phyloP scores from a whole-genome alignment of 345 rosid genomes.

The Orychophragmus violaceus region DNA sequence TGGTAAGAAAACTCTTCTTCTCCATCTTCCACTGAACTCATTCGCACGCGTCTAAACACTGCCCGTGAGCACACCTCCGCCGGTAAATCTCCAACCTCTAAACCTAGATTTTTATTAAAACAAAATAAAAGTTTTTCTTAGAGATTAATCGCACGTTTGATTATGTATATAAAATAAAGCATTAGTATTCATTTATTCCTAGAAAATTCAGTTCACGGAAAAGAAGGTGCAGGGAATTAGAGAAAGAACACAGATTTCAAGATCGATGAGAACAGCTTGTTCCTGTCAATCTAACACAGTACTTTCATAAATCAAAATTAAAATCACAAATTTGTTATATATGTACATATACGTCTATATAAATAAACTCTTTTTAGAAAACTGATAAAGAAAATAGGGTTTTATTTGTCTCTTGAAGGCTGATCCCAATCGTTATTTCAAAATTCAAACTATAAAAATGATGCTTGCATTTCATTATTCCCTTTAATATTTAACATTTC shows the following conservation, averaged over 20 bases:
- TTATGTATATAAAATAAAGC: neutral
- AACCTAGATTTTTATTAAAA: constrained; percentile 37
- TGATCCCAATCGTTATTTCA: constrained; percentile 1
- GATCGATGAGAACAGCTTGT: constrained; percentile 15
- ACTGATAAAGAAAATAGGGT: constrained; percentile 4
- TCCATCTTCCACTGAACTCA: constrained; percentile 42
- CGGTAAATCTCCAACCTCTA: constrained; percentile 52
- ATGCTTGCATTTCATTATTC: constrained; percentile 1
- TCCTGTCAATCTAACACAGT: constrained; percentile 32
- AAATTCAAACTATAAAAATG: neutral
- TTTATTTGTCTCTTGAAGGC: neutral
- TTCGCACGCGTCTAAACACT: constrained; percentile 49
- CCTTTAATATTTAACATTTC: neutral
- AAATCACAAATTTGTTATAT: neutral
- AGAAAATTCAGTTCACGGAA: constrained; percentile 7
- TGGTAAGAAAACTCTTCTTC: constrained; percentile 47
- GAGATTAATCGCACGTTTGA: constrained; percentile 3
- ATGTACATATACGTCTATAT: neutral
- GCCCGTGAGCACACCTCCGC: constrained; percentile 50
- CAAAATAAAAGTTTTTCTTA: neutral
- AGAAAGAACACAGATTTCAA: constrained; percentile 21
- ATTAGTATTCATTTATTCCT: neutral
- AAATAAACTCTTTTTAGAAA: neutral
- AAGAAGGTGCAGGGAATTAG: constrained; percentile 11
- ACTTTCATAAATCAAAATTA: neutral